Base-by-base conservation (phyloP, 176 grass and related monocot species). In the Oryza coarctata region DNA sequence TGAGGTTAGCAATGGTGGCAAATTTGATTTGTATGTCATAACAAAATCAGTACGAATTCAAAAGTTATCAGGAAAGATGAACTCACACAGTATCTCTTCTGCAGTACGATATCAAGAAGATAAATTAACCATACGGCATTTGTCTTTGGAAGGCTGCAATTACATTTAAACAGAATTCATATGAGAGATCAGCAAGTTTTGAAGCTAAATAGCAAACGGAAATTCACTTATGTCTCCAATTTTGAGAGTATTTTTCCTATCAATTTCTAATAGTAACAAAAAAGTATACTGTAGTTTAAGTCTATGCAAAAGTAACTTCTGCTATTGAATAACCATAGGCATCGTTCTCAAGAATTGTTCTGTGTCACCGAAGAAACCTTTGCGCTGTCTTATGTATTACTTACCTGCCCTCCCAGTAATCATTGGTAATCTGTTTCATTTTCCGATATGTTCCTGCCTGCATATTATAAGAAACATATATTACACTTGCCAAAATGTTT, bases 101-200 rank as follows among this genome's bases (percentile, higher is more conserved):
- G 44, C 30, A 98, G 82, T 6, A 98, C 88, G 67, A 93, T 88
- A 50, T 98, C 92, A 2, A 98, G 90, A 17, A 98, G 90, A 82
- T 98, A 98, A n/a, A 95, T 73, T 80, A 98, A 65, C 95, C 95
- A 98, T n/a, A 83, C 86, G 11, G 93, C 90, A 70, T 98, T 98
- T 34, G 92, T 98, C 88, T 93, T 84, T 20, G 90, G 95, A 62
- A 91, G 95, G 81, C 95, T 98, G 90, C 73, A 87, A 72, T 12
- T 23, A 41, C 31, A 81, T 43, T 41, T 27, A 34, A 25, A 57
- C 15, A 76, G 26, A 83, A 43, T 65, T 35, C 17, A 36, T 25
- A 7, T 55, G 36, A 33, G 71, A 12, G 23, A 26, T 18, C 63
- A 71, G 29, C 31, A 26, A 58, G 38, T 61, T 75, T 66, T 70